Evolutionary conservation across 2,329 filamentous ascomycete species (phyloP).

Genomic region (Rhynchosporium agropyri): DNA sequence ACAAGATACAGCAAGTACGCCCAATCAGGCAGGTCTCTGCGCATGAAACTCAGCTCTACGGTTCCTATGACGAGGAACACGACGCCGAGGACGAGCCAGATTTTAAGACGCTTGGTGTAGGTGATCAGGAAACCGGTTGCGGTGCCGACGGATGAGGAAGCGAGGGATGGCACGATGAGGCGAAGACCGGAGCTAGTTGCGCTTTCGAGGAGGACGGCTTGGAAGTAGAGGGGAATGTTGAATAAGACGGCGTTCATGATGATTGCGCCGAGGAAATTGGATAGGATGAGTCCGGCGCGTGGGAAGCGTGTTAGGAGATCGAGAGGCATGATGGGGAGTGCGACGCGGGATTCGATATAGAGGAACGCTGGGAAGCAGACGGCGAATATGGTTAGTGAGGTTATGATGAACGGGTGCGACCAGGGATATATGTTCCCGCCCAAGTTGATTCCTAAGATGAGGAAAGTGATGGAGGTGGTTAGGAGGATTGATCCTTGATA

Average conservation of each 20-base stretch:
- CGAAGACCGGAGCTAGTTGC: constrained; percentile 74
- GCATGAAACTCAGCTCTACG: constrained; percentile 52
- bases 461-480: constrained; percentile 53
- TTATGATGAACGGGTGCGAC: constrained; percentile 61
- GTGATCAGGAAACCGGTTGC: constrained; percentile 65
- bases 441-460: constrained; percentile 62
- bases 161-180: constrained; percentile 65
- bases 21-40: constrained; percentile 53
- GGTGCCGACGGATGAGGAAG: constrained; percentile 57
- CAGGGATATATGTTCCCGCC: constrained; percentile 67
- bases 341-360: constrained; percentile 53
- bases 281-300: constrained; percentile 59
- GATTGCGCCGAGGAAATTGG: constrained; percentile 55
- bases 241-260: constrained; percentile 56
- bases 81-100: constrained; percentile 57
- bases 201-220: constrained; percentile 69
- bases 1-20: constrained; percentile 60
- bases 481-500: constrained; percentile 56
- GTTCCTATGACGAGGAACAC: constrained; percentile 54
- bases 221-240: constrained; percentile 58
- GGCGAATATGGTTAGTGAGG: constrained; percentile 52
- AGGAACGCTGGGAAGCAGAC: constrained; percentile 55
- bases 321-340: constrained; percentile 63
- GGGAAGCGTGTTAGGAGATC: constrained; percentile 53
- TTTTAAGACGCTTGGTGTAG: constrained; percentile 61